Evolutionary conservation across 805 yeast genomes (phyloP).

Genomic region (Ogataea haglerorum): DNA sequence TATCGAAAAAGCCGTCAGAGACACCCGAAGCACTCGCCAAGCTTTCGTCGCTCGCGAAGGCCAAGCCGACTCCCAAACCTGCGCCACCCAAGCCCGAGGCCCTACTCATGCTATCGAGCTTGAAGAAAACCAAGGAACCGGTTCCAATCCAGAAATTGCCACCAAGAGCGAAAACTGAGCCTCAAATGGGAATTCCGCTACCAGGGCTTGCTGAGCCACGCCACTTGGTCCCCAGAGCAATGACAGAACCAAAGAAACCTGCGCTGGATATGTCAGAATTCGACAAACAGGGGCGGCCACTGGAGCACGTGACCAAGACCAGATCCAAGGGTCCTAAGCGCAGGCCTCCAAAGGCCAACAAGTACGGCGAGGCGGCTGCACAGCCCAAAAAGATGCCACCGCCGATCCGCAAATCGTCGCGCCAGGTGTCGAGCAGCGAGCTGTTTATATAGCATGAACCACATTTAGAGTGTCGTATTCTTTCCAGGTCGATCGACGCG

Average conservation of each 20-base stretch:
- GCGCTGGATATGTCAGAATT: constrained; percentile 19
- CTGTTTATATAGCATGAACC: constrained; percentile 19
- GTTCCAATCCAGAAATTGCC: constrained; percentile 1
- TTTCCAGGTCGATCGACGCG: constrained; percentile 6
- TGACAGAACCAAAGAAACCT: constrained; percentile 1
- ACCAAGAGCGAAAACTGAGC: constrained; percentile 7
- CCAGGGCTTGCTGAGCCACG: constrained; percentile 24
- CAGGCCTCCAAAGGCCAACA: constrained; percentile 37
- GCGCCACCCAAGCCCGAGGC: constrained; percentile 29
- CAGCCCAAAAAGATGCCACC: constrained; percentile 26
- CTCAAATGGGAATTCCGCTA: constrained; percentile 16
- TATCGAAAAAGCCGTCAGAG: constrained; percentile 2
- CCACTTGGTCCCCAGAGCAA: constrained; percentile 14
- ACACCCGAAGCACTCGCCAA: constrained; percentile 30
- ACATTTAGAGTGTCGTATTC: not conserved
- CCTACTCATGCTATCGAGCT: constrained; percentile 10
- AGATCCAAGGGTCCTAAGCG: constrained; percentile 54
- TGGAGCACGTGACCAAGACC: constrained; percentile 43
- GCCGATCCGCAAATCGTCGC: constrained; percentile 26
- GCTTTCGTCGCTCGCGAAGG: constrained; percentile 17
- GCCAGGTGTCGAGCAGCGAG: constrained; percentile 27
- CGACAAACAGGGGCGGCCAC: constrained; percentile 26
- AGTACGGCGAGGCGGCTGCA: constrained; percentile 2
- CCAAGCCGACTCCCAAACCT: constrained; percentile 18
- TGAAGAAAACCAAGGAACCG: constrained; percentile 10